Percentiles rank a stretch among this genome's conserved stretches.
Evolutionary conservation across 75 land plant species (phyloP).

Genomic region (Picea sitchensis): DNA sequence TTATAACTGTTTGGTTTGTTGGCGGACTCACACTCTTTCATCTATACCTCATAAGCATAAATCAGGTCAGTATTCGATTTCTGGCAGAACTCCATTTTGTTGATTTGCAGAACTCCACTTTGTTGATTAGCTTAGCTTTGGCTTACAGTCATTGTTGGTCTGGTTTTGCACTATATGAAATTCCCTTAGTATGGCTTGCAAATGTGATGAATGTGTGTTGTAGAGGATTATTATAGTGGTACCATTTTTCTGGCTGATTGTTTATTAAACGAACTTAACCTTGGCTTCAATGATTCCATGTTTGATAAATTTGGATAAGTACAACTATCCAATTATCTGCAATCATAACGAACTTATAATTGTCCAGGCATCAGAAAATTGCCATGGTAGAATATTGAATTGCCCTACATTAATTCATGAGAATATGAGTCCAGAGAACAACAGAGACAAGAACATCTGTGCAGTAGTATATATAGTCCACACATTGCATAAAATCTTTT

Average conservation of each 20-base stretch:
- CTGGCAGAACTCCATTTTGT: not conserved
- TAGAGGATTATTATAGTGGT: not conserved
- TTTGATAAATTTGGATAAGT: not conserved
- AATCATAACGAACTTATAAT: not conserved
- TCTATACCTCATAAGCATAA: constrained; percentile 62
- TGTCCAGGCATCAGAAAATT: no score
- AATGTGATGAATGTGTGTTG: not conserved
- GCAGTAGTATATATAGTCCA: no score
- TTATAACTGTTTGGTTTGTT: constrained; percentile 75
- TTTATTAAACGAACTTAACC: not conserved
- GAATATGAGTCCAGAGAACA: no score
- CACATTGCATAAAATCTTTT: no score
- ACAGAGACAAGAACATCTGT: no score
- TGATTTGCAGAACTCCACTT: not conserved
- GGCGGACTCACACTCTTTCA: constrained; percentile 78
- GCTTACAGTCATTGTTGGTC: not conserved
- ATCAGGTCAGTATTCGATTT: constrained; percentile 45
- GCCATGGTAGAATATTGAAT: no score
- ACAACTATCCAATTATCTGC: not conserved
- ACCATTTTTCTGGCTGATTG: not conserved
- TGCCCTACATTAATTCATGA: not conserved
- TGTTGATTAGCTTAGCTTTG: not conserved
- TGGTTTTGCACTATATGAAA: not conserved
- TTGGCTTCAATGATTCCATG: not conserved
- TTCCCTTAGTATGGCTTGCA: not conserved